These are phyloP conservation scores for Rheum nobile DNA, from an alignment of 148 eudicot genomes.

Conservation along the genomic window DNA sequence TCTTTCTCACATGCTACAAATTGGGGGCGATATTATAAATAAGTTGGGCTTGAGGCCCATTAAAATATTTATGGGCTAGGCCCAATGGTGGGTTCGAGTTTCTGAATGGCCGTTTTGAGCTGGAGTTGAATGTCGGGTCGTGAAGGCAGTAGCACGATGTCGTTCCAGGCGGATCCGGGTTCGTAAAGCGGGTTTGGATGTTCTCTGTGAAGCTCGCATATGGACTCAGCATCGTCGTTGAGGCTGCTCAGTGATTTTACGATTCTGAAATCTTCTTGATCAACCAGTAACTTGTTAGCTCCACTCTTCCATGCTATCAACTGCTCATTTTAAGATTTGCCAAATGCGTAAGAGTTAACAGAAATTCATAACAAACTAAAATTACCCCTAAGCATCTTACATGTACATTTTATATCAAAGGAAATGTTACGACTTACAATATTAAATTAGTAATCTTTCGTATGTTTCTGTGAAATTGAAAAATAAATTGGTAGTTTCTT, in stretches of 20 bases:
- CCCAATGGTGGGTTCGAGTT: slow-evolving; percentile 17
- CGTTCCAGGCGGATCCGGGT: slow-evolving; percentile 61
- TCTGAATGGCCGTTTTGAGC: slow-evolving; percentile 36
- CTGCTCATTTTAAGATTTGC: slow-evolving; percentile 16
- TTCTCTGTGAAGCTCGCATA: slow-evolving; percentile 50
- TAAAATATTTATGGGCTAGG: not conserved
- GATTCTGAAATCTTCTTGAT: slow-evolving; percentile 49
- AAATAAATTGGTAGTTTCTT: too few relatives aligned
- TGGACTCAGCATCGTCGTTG: slow-evolving; percentile 69
- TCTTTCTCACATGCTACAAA: not conserved
- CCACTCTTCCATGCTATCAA: slow-evolving; percentile 87
- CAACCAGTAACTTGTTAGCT: slow-evolving; percentile 46
- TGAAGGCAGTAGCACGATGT: slow-evolving; percentile 34
- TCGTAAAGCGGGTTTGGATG: slow-evolving; percentile 13
- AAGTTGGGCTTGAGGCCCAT: not conserved
- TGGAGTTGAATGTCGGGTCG: slow-evolving; percentile 36
- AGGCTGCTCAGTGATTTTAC: slow-evolving; percentile 27
- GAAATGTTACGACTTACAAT: too few relatives aligned
- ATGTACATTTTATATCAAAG: not conserved
- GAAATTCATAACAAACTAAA: too few relatives aligned
- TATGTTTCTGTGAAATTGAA: too few relatives aligned
- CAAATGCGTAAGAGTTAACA: not conserved
- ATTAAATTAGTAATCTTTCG: too few relatives aligned
- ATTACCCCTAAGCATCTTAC: not conserved
- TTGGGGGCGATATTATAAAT: not conserved